A percentile compares a stretch with the other conserved stretches of the same genome.
Conservation (phyloP, 2,329 filamentous ascomycete species). For the Magnaporthiopsis poae region DNA sequence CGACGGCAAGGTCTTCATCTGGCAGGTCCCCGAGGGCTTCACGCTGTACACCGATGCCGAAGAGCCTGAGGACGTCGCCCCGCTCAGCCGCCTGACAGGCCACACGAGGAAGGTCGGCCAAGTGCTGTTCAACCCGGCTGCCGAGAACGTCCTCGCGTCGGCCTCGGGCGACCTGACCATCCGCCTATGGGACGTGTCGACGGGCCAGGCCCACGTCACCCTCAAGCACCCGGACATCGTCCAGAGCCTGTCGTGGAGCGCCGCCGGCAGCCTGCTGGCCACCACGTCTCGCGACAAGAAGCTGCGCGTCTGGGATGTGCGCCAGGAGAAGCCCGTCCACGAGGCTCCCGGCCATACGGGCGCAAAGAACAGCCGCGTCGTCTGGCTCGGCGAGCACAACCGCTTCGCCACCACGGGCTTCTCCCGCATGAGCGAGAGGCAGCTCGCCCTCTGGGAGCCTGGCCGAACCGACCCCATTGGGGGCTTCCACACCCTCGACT, state of each 20-base stretch:
- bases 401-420: conserved; percentile 93
- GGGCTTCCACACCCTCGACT: conserved; percentile 82
- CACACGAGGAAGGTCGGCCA: conserved; percentile 95
- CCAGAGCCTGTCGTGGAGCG: conserved; percentile 92
- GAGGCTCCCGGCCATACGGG: conserved; percentile 79
- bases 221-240: conserved; percentile 86
- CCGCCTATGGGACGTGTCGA: conserved; percentile 89
- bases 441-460: conserved; percentile 90
- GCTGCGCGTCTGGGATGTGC: conserved; percentile 91
- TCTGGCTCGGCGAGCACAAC: conserved; percentile 96
- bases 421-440: conserved; percentile 95
- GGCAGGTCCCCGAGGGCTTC: conserved; percentile 85
- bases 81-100: conserved; percentile 70
- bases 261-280: conserved; percentile 72
- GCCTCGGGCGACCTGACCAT: conserved; percentile 89
- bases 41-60: conserved; percentile 76
- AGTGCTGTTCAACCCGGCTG: conserved; percentile 92
- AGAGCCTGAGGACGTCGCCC: conserved; percentile 70
- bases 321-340: conserved; percentile 79
- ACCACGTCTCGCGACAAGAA: conserved; percentile 98
- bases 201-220: conserved; percentile 62
- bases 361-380: conserved; percentile 92
- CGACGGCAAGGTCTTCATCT: conserved; percentile 93
- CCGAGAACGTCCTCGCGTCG: conserved; percentile 89
- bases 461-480: conserved; percentile 77